Evolutionary conservation across 495 filamentous ascomycete species (phyloP).

Genomic region (Penicillium chermesinum): DNA sequence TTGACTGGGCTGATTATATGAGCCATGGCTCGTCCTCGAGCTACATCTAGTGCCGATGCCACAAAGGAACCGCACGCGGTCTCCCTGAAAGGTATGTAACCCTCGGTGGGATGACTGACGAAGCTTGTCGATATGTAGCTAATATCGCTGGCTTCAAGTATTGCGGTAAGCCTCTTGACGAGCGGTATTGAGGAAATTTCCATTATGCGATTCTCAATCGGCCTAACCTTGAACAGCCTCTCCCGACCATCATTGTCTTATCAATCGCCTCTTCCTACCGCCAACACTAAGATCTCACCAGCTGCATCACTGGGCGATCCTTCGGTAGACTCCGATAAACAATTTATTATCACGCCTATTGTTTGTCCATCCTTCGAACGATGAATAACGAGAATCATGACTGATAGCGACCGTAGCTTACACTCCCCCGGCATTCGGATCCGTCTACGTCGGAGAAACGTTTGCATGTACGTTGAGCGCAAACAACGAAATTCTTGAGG

Average conservation of each 20-base stretch:
- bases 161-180: constrained; percentile 39
- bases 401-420: constrained; percentile 48
- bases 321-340: constrained; percentile 38
- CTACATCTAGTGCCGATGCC: constrained; percentile 48
- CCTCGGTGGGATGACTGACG: not conserved
- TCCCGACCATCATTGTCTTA: constrained; percentile 53
- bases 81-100: constrained; percentile 66
- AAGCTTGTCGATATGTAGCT: not conserved
- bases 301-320: constrained; percentile 52
- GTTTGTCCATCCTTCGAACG: constrained; percentile 27
- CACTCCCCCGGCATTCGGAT: constrained; percentile 92
- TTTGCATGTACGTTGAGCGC: constrained; percentile 92
- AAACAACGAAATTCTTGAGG: constrained; percentile 69
- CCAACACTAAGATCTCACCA: constrained; percentile 44
- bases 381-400: not conserved
- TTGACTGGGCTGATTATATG: not conserved
- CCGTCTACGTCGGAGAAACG: constrained; percentile 91
- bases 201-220: too few species aligned
- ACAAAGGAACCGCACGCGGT: constrained; percentile 78
- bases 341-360: constrained; percentile 58
- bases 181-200: not conserved
- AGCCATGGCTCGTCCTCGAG: constrained; percentile 42
- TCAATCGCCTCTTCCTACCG: constrained; percentile 52
- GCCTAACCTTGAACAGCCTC: constrained; percentile 35
- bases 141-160: constrained; percentile 10